Conservation (phyloP, 1,284 basidiomycete species). For the Fomitopsis schrenkii region DNA sequence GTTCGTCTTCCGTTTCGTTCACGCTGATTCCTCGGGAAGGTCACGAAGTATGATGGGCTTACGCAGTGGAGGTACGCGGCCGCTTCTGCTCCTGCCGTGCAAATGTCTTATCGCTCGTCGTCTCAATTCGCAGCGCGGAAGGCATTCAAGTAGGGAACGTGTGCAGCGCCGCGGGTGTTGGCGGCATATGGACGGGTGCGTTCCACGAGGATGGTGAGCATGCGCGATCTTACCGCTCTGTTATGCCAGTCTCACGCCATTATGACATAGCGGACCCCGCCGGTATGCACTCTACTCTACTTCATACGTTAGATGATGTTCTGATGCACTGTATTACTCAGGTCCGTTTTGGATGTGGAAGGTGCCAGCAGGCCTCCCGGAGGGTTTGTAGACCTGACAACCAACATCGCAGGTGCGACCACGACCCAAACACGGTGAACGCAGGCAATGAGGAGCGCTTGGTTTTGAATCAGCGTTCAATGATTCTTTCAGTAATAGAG, state of each 20-base stretch:
- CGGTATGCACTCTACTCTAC: conserved; percentile 33
- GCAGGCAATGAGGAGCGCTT: neutral
- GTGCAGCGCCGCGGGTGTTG: conserved; percentile 57
- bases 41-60: conserved; percentile 22
- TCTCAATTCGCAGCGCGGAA: conserved; percentile 37
- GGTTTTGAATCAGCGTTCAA: neutral
- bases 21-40: conserved; percentile 7
- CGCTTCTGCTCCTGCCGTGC: neutral
- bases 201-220: conserved; percentile 50
- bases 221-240: neutral
- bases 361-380: conserved; percentile 26
- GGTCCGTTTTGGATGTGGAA: conserved; percentile 68
- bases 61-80: conserved; percentile 22
- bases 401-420: conserved; percentile 1
- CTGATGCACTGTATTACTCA: conserved; percentile 14
- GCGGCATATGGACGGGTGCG: conserved; percentile 63
- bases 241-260: neutral
- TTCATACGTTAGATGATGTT: neutral
- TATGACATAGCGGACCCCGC: conserved; percentile 48
- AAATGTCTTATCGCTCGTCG: neutral
- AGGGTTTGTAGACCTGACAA: conserved; percentile 10
- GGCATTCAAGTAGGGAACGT: conserved; percentile 61
- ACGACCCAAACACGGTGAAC: neutral
- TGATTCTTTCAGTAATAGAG: neutral
- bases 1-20: conserved; percentile 5